Conservation (phyloP, 1,284 basidiomycete species). For the Malassezia japonica region DNA sequence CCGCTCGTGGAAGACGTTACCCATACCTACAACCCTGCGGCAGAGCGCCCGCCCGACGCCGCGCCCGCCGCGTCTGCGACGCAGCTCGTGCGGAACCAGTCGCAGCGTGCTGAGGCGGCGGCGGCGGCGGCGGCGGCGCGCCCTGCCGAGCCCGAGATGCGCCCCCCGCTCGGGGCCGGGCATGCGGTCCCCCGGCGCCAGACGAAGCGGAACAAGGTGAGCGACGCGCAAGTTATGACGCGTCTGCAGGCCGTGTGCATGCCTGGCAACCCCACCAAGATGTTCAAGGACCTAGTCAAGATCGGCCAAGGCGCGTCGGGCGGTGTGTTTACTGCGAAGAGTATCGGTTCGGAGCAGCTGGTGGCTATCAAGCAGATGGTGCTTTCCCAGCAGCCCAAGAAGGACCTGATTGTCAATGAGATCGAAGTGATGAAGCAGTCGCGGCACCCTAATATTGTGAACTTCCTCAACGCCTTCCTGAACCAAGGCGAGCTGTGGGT, state of each 20-base stretch:
- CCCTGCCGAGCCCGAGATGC: not conserved
- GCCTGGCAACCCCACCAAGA: slow-evolving; percentile 85
- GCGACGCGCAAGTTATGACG: slow-evolving; percentile 80
- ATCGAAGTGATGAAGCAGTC: slow-evolving; percentile 97
- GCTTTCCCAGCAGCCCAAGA: slow-evolving; percentile 97
- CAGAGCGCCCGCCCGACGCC: not conserved
- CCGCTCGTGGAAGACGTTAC: slow-evolving; percentile 11
- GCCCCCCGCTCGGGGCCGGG: not conserved
- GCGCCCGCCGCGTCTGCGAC: not conserved
- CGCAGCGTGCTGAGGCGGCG: slow-evolving; percentile 14
- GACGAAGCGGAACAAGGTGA: slow-evolving; percentile 58
- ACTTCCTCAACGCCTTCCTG: slow-evolving; percentile 96
- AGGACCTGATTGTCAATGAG: slow-evolving; percentile 99
- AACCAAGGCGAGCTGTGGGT: slow-evolving; percentile 98
- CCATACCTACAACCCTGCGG: slow-evolving; percentile 8
- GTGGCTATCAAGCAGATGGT: slow-evolving; percentile 99
- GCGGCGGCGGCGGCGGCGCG: slow-evolving; percentile 1
- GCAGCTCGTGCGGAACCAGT: slow-evolving; percentile 11
- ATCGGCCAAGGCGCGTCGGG: slow-evolving; percentile 97
- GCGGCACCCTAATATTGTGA: slow-evolving; percentile 94
- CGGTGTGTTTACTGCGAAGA: slow-evolving; percentile 95
- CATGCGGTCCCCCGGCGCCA: slow-evolving; percentile 59
- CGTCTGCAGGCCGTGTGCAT: slow-evolving; percentile 89
- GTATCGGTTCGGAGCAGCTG: slow-evolving; percentile 79
- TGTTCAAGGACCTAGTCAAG: slow-evolving; percentile 87